These are phyloP conservation scores for Solanum hybrid DNA, from an alignment of 305 asterid genomes.

Conservation along the genomic window DNA sequence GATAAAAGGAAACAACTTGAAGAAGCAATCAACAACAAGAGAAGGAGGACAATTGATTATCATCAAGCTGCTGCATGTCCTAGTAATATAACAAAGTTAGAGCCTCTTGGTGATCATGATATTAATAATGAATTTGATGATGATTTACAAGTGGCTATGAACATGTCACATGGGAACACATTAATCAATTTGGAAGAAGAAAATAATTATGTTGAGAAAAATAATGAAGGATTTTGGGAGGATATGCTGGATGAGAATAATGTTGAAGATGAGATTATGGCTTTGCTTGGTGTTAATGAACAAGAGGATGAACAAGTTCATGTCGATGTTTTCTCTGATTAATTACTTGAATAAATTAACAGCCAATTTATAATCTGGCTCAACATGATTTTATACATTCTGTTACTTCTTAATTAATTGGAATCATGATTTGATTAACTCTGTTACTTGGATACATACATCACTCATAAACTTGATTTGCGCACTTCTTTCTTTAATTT, in stretches of 20 bases:
- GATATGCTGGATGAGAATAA: constrained; percentile 22
- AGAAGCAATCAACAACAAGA: constrained; percentile 30
- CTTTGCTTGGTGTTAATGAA: constrained; percentile 6
- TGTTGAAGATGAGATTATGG: neutral
- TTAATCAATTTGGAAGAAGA: constrained; percentile 13
- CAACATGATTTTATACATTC: neutral
- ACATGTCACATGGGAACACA: neutral
- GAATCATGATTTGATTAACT: neutral
- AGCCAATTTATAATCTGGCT: neutral
- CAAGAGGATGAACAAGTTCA: constrained; percentile 1
- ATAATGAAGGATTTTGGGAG: constrained; percentile 46
- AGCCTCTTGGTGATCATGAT: too few relatives aligned
- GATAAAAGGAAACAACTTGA: constrained; percentile 39
- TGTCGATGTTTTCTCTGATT: constrained; percentile 14
- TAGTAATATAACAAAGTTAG: too few relatives aligned
- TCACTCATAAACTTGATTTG: neutral
- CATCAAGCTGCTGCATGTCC: constrained; percentile 10
- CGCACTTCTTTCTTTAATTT: neutral
- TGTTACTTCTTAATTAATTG: neutral
- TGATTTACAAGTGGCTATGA: constrained; percentile 23
- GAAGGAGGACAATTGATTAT: constrained; percentile 34
- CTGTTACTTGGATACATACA: neutral
- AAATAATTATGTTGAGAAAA: neutral
- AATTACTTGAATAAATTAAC: constrained; percentile 9
- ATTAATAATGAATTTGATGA: constrained; percentile 19